Conservation (phyloP, 2,329 filamentous ascomycete species). For the Paramyrothecium roridum region DNA sequence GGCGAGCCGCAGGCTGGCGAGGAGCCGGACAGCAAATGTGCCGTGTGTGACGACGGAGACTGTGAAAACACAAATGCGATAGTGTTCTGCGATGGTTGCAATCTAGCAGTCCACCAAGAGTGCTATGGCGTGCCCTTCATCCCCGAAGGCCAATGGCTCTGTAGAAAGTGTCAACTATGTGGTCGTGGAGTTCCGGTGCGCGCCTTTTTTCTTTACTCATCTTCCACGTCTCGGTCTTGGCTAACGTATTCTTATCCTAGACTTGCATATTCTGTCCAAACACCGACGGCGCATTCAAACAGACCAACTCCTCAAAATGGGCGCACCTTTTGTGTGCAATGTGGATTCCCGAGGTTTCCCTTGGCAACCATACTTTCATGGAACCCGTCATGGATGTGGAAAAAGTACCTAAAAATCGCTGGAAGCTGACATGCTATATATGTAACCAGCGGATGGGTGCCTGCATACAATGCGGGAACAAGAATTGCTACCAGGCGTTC, state of each 20-base stretch:
- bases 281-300: conserved; percentile 96
- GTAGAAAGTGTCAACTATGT: conserved; percentile 93
- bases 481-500: conserved; percentile 94
- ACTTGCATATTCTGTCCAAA: conserved; percentile 99
- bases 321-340: conserved; percentile 94
- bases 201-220: conserved; percentile 9
- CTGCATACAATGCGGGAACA: conserved; percentile 97
- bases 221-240: neutral
- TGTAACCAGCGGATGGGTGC: conserved; percentile 97
- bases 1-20: conserved; percentile 81
- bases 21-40: conserved; percentile 95
- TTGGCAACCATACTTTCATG: conserved; percentile 97
- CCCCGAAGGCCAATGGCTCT: conserved; percentile 97
- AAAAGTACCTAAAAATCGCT: conserved; percentile 90
- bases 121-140: conserved; percentile 99
- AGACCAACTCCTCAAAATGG: conserved; percentile 95
- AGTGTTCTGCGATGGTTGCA: conserved; percentile 97
- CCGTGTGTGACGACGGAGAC: conserved; percentile 97
- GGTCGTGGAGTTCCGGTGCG: conserved; percentile 82
- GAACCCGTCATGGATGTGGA: conserved; percentile 98
- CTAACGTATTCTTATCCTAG: conserved; percentile 31
- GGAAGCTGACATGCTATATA: conserved; percentile 94
- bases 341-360: conserved; percentile 96
- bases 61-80: conserved; percentile 99
- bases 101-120: conserved; percentile 95